Evolutionary conservation across 2,329 filamentous ascomycete genomes (phyloP), one percentile per base, ranked within the genome.

Genomic region (Tolypocladium inflatum): DNA sequence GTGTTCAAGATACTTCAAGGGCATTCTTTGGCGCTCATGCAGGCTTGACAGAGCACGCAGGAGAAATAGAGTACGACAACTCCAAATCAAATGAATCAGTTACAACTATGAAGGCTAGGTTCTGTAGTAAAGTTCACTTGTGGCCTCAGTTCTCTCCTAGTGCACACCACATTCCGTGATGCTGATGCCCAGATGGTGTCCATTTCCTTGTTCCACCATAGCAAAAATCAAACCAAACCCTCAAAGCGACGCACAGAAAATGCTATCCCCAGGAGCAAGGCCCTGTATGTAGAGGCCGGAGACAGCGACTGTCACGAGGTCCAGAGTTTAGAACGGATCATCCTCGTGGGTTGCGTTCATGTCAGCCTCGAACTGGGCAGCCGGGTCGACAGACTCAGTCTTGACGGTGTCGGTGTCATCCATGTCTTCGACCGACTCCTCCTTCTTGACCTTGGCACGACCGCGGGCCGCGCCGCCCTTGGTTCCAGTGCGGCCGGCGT

Each of bases 401-500:
- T 56, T 35, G 15, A 63, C 53, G 6, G 59, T 61, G 26, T 60
- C 52, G 9, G 60, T 58, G 21, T 63, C 65, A 2, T 66, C 63
- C 1, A 62, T 56, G 1, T 60, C 53, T 1, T 53, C 57, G 6
- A 11, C 23, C 4, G 64, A 58, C 19, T 70, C 64, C n/a, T 63
- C 59, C 57, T 61, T 62, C 60, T 64, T 65, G 54, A 55, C 51
- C 45, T 57, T 57, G 19, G 43, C 58, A 52, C 63, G 67, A 17
- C 56, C 59, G 55, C 65, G 68, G 3, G 60, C 19, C 30, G 48
- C 30, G 19, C 10, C 4, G 30, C 30, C 63, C 60, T 67, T 69
- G 52, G 58, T 52, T 9, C 63, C 62, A 43, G 60, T 55, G 13
- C 68, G 67, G n/a, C 59, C 53, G 0, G 65, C 55, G 2, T 64